Evolutionary conservation across 345 rosid species (phyloP).

Genomic region (Linum usitatissimum): DNA sequence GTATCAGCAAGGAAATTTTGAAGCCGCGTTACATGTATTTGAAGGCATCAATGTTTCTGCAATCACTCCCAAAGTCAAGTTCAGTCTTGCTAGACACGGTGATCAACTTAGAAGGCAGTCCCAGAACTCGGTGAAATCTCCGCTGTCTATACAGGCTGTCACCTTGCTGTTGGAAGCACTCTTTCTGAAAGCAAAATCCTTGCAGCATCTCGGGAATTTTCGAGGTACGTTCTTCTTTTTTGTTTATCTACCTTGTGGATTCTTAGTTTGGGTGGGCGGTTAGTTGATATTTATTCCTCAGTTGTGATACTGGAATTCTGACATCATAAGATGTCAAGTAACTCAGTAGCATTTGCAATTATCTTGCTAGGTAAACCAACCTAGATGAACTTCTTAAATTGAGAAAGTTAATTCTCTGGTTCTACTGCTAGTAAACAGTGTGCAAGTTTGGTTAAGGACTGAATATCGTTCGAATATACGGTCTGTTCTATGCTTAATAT

Average conservation of each 20-base stretch:
- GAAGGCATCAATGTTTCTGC: conserved; percentile 77
- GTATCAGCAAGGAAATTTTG: conserved; percentile 72
- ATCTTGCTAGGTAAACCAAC: background rate
- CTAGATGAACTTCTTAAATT: no score
- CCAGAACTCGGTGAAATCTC: conserved; percentile 30
- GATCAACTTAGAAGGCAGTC: conserved; percentile 41
- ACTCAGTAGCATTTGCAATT: background rate
- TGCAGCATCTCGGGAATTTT: conserved; percentile 58
- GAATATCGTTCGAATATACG: no score
- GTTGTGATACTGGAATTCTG: no score
- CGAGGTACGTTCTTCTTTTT: conserved; percentile 33
- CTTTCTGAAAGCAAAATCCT: conserved; percentile 69
- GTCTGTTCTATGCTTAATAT: no score
- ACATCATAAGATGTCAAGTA: background rate
- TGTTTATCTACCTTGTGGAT: background rate
- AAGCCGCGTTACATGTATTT: conserved; percentile 73
- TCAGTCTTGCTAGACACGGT: conserved; percentile 34
- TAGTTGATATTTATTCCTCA: background rate
- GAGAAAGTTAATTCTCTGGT: no score
- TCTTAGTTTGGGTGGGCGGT: background rate
- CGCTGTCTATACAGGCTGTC: conserved; percentile 64
- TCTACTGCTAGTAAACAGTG: no score
- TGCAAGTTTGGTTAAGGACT: no score
- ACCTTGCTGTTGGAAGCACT: conserved; percentile 71
- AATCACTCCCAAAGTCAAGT: conserved; percentile 52